Evolutionary conservation across 2,329 filamentous ascomycete species (phyloP), one percentile per base, ranked within the genome.

Genomic region (Rhexocercosporidium sp.): DNA sequence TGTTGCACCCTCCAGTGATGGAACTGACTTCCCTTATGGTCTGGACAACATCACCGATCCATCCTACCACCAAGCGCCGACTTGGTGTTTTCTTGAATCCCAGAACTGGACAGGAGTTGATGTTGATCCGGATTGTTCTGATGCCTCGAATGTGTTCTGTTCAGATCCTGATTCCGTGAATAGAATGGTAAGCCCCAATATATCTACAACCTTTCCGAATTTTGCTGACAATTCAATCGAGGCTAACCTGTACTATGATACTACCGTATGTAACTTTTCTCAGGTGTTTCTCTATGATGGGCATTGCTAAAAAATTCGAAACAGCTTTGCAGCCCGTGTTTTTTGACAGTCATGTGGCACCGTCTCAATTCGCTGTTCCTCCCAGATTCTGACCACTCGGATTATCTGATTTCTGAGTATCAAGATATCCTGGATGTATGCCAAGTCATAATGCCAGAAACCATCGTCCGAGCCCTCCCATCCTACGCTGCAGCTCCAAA

Each of bases 81-180:
- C 41, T 22, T 59, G 54, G 54, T 59, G 54, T 31, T 59, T 22
- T 31, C 22, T 59, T 8, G 54, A 59, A 39, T 59, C 54, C 22
- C 54, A 59, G 25, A n/a, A 59, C 6, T 59, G 54, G 54, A 3
- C 22, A 11, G 54, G 54, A 59, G 39, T 34, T 14, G 54, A 59
- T 39, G 34, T 59, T 9, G 29, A 31, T 9, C 29, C 29, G 9
- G 29, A 31, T 9, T 31, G 29, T 31, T 4, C 29, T 31, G 12
- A 20, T 59, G 16, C 41, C n/a, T 46, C 41, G 2, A 46, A 46
- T 20, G 3, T 8, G 18, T 46, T 46, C 41, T 46, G 41, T 9
- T 5, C 29, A 31, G 29, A 31, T 31, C 5, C 29, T 31, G 4
- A 4, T 31, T 4, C 29, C 29, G 9, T 31, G 29, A 31, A 4